Conservation (phyloP, 2,329 filamentous ascomycete genomes). For the Teratosphaeriaceae sp. region DNA sequence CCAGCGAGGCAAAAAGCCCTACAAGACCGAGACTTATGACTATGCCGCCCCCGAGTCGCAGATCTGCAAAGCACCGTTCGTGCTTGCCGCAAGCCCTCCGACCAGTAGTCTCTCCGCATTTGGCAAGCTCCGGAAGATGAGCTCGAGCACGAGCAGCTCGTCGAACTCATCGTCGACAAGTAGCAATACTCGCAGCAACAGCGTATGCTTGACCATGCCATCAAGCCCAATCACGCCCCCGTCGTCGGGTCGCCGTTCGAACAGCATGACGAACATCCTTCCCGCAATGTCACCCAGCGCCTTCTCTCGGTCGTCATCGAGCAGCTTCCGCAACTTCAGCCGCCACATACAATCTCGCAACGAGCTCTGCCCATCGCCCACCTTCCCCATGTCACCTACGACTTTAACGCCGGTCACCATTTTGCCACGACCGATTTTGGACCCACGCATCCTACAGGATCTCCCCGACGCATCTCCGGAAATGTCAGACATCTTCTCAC, state of each 20-base stretch:
- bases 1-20: constrained; percentile 46
- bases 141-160: constrained; percentile 23
- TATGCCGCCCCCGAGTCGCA: constrained; percentile 66
- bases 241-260: constrained; percentile 15
- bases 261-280: constrained; percentile 18
- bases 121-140: constrained; percentile 26
- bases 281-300: constrained; percentile 13
- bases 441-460: too few species aligned
- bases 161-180: constrained; percentile 27
- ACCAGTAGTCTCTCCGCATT: constrained; percentile 24
- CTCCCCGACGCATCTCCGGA: constrained; percentile 29
- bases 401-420: constrained; percentile 9
- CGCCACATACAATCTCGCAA: constrained; percentile 25
- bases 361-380: constrained; percentile 5
- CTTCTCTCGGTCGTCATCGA: constrained; percentile 11
- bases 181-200: constrained; percentile 24
- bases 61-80: constrained; percentile 35
- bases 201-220: constrained; percentile 16
- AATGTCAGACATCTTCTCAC: constrained; percentile 62
- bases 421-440: constrained; percentile 15
- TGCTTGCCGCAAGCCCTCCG: constrained; percentile 23
- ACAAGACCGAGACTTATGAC: constrained; percentile 64
- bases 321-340: constrained; percentile 28
- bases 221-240: constrained; percentile 19
- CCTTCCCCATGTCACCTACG: constrained; percentile 11